Evolutionary conservation across 2,329 filamentous ascomycete species (phyloP), one percentile per base, ranked within the genome.

Genomic region (Pochonia chlamydosporia): DNA sequence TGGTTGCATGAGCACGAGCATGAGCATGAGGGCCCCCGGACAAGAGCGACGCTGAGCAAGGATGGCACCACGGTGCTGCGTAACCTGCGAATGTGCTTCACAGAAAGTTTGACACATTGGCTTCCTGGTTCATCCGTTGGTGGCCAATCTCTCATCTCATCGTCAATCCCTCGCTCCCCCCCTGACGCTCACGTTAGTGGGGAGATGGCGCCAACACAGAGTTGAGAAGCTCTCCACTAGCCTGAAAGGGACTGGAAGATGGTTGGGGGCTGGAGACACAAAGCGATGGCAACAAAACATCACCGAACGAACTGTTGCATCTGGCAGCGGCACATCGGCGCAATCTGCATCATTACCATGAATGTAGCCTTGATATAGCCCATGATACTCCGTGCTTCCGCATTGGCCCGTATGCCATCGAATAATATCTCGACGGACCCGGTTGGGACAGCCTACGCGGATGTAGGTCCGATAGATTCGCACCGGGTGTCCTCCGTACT

Each of bases 11-110:
- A 42, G 31, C 36, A 37, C 40, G 39, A 43, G 2, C 35, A 14
- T 39, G 35, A 39, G 35, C 35, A 23, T 16, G 18, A 37, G 35
- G n/a, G n/a, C n/a, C n/a, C n/a, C n/a, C n/a, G n/a, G n/a, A n/a
- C 35, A 39, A 11, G 18, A 41, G 21, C 41, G 23, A 41, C 48
- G 36, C 35, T 39, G 44, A 23, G 45, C 50, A 53, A 46, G 52
- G 51, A 49, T 52, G 45, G 35, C 49, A 46, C 43, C 47, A 44
- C 14, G 41, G 44, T 47, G 44, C 52, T 48, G 51, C 48, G 50
- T 47, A 49, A 47, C 47, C 49, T 41, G 46, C 40, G 37, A 43
- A 49, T 43, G 47, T 41, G 47, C 45, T 52, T 47, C 45, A 39
- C 45, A 36, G 31, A 42, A 40, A 42, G 40, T 41, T 52, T 39